Percentiles rank a stretch among this genome's conserved stretches.
Evolutionary conservation across 2,329 filamentous ascomycete genomes (phyloP).

Genomic region (Diplodia scrobiculata): DNA sequence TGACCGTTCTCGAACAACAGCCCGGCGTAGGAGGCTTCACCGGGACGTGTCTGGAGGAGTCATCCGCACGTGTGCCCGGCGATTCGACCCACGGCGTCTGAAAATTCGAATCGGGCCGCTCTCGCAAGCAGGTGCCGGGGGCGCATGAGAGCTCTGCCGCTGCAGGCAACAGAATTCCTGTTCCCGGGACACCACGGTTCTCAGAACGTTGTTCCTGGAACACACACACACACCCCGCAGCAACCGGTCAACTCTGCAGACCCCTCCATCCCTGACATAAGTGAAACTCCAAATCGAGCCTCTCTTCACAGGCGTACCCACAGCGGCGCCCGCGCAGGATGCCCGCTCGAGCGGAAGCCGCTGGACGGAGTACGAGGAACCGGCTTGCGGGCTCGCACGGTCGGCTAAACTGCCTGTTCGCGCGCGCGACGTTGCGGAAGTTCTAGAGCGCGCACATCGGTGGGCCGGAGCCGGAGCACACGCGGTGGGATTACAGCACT

Average conservation of each 20-base stretch:
- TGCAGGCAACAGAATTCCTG: conserved; percentile 20
- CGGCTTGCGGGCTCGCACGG: not conserved
- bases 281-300: conserved; percentile 23
- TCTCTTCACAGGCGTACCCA: conserved; percentile 8
- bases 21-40: conserved; percentile 8
- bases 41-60: conserved; percentile 8
- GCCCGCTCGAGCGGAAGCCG: not conserved
- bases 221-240: conserved; percentile 6
- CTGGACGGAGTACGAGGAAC: not conserved
- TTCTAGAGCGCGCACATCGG: conserved; percentile 17
- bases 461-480: conserved; percentile 3
- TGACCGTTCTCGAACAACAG: conserved; percentile 4
- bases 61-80: conserved; percentile 6
- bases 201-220: not conserved
- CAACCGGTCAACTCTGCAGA: conserved; percentile 17
- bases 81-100: not conserved
- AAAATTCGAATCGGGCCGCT: conserved; percentile 21
- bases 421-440: not conserved
- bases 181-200: conserved; percentile 10
- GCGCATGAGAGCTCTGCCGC: not conserved
- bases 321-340: not conserved
- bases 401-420: conserved; percentile 14
- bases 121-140: not conserved
- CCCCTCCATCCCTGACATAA: conserved; percentile 19
- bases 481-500: not conserved